Evolutionary conservation across 495 filamentous ascomycete genomes (phyloP), one percentile per base, ranked within the genome.

Genomic region (Pseudotulostoma volvatum): DNA sequence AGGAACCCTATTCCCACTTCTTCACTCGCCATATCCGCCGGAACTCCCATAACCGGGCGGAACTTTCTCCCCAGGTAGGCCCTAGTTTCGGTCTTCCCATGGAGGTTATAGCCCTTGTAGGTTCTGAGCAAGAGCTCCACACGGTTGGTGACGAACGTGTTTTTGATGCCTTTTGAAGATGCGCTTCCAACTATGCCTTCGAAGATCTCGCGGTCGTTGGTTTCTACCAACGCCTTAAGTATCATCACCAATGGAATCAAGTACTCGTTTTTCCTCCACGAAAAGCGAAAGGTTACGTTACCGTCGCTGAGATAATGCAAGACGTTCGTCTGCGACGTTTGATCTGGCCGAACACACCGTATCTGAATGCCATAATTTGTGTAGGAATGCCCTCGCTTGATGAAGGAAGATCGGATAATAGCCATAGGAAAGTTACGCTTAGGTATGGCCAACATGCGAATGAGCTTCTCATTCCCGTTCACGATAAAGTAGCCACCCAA

Each of bases 201-300:
- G 46, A 87, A 97, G 34, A 97, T 90, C 51, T 93, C 86, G 37
- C 84, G 75, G 47, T 97, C 90, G 48, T 93, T 96, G 9, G 90
- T 96, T 57, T 97, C 87, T 14, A 86, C 72, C 33, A 97, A 70
- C 2, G 90, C 90, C 63, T 95, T 96, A 44, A 97, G 59, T 9
- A 95, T 73, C 90, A 97, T 95, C 71, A 94, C 77, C 42, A 84
- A 81, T 13, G 90, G 90, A 9, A 97, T 70, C 16, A 95, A 70
- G 52, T 81, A 97, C 60, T 96, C 90, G 45, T 84, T 84, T 67
- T 97, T 97, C 44, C 88, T 70, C 90, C 90, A 97, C 1, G 88
- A 94, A 59, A 97, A 96, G 30, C 90, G 73, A 64, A 97, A 93
- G 1, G 81, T 94, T 42, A 95, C 74, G 55, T 94, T 95, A 44